Percentiles rank a stretch among this genome's conserved stretches.
These are phyloP conservation scores for Solanum chiquidenum DNA, from an alignment of 257 asterid species.

Conservation along the genomic window DNA sequence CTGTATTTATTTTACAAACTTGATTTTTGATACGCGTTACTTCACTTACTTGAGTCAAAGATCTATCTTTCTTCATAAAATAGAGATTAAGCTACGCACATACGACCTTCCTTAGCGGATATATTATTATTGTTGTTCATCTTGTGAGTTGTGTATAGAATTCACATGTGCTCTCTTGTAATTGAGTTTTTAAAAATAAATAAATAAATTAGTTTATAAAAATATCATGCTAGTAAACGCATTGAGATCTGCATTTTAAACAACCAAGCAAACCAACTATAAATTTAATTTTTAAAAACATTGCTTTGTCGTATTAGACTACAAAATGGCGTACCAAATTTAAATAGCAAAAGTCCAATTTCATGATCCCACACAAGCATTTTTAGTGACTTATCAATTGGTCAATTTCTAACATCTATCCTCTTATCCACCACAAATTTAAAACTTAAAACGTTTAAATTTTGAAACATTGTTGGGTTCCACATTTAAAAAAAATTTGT, in stretches of 20 bases:
- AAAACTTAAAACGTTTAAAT: not conserved
- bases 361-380: not conserved
- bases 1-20: not conserved
- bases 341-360: not conserved
- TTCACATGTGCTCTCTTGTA: not conserved
- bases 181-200: not conserved
- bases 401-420: not conserved
- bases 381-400: not conserved
- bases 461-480: not conserved
- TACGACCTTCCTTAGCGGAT: accelerated
- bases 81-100: accelerated
- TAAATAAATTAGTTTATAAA: not conserved
- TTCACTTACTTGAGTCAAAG: not conserved
- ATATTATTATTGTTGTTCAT: not conserved
- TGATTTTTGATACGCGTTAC: not conserved
- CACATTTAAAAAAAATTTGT: not conserved
- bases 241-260: not conserved
- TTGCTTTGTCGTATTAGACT: not conserved
- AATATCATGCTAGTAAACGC: not conserved
- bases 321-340: not conserved
- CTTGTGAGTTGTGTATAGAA: not conserved
- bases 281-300: not conserved
- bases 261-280: not conserved
- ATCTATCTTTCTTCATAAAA: no score
- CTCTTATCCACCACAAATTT: not conserved